Conservation (phyloP, 192 early-diverging fungal species). For the Coemansia sp. region DNA sequence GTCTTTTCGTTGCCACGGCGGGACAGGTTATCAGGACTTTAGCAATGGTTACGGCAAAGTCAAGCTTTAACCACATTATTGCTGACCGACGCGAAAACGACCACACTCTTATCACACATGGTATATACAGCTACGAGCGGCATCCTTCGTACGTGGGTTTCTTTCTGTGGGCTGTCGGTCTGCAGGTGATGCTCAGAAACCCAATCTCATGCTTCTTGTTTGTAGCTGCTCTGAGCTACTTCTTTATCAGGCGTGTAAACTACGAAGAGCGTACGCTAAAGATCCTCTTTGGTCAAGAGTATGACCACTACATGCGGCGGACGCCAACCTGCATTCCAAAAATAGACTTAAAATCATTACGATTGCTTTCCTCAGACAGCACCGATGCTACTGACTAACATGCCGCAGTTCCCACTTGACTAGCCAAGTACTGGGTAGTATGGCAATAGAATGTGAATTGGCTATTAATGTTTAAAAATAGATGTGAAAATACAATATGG, state of each 20-base stretch:
- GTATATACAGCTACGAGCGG: constrained; percentile 86
- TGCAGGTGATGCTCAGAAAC: constrained; percentile 78
- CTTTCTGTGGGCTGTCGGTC: constrained; percentile 84
- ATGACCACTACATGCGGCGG: constrained; percentile 61
- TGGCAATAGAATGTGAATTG: no score
- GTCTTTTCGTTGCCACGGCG: constrained; percentile 58
- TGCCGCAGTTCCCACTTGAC: no score
- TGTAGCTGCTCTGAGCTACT: constrained; percentile 60
- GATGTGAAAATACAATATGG: constrained; percentile 1
- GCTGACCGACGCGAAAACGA: constrained; percentile 62
- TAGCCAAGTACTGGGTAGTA: no score
- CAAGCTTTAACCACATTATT: constrained; percentile 85
- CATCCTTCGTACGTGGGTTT: constrained; percentile 97
- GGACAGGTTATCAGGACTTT: constrained; percentile 75
- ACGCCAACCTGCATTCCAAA: constrained; percentile 69
- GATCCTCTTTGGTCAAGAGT: constrained; percentile 81
- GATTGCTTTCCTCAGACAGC: no score
- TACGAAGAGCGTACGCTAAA: constrained; percentile 76
- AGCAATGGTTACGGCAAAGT: constrained; percentile 89
- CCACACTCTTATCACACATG: constrained; percentile 81
- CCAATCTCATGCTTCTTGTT: constrained; percentile 71
- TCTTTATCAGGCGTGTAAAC: constrained; percentile 75
- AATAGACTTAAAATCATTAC: no score
- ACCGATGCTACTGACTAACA: no score
- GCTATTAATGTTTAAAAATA: background rate